Percentiles rank a stretch among this genome's conserved stretches.
Conservation (phyloP, 2,329 filamentous ascomycete genomes). For the Sclerotinia nivalis region DNA sequence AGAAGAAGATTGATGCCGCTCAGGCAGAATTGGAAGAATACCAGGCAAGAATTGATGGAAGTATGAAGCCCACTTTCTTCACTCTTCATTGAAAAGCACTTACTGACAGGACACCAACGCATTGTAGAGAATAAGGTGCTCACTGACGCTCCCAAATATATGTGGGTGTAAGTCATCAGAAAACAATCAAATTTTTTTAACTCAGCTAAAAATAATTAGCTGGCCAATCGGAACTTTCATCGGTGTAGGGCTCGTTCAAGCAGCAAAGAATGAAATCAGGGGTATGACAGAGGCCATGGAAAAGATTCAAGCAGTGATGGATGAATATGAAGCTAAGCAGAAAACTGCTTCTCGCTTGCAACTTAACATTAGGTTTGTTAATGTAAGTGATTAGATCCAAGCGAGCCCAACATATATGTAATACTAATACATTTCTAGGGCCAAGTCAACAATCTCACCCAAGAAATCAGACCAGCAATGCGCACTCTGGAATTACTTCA, state of each 20-base stretch:
- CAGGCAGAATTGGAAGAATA: not conserved
- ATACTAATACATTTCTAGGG: not conserved
- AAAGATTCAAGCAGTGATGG: not conserved
- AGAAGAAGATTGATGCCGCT: not conserved
- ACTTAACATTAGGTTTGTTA: slow-evolving; percentile 11
- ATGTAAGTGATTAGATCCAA: not conserved
- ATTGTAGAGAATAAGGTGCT: not conserved
- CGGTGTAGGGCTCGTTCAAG: not conserved
- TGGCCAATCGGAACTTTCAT: slow-evolving; percentile 2
- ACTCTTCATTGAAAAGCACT: not conserved
- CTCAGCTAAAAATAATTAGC: not conserved
- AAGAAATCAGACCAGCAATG: slow-evolving; percentile 3
- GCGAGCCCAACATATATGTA: accelerated
- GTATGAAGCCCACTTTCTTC: not conserved
- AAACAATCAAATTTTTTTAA: too few species aligned
- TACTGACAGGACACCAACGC: not conserved
- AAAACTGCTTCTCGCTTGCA: slow-evolving; percentile 12
- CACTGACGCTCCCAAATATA: slow-evolving; percentile 3
- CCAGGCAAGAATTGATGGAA: slow-evolving; percentile 5
- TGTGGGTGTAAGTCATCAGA: not conserved
- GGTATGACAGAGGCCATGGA: not conserved
- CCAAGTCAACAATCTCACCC: not conserved
- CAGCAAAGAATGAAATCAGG: not conserved
- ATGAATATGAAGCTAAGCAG: slow-evolving; percentile 2
- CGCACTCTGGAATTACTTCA: slow-evolving; percentile 3